These are phyloP conservation scores for Fraxinus platypoda DNA, from an alignment of 305 asterid genomes.

Conservation along the genomic window DNA sequence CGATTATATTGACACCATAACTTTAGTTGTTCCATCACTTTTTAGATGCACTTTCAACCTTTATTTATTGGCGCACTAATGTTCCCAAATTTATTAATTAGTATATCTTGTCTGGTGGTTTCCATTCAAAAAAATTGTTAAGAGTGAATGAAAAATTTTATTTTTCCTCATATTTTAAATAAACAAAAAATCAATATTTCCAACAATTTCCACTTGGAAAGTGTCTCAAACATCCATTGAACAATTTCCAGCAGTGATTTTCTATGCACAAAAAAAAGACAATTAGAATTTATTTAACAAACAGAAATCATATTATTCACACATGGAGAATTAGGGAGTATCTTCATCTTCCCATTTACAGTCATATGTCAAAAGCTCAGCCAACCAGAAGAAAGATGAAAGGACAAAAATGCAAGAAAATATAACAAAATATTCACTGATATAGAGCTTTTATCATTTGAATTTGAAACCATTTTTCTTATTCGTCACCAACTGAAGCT, in stretches of 20 bases:
- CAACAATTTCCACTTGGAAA: too few relatives aligned
- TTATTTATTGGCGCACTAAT: too few relatives aligned
- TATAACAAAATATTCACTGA: not conserved
- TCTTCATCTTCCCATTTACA: not conserved
- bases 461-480: not conserved
- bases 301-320: not conserved
- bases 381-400: not conserved
- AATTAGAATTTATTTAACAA: not conserved
- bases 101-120: too few relatives aligned
- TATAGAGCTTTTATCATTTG: not conserved
- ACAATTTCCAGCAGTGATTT: too few relatives aligned
- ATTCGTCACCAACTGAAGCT: constrained; percentile 43
- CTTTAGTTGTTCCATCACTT: too few relatives aligned
- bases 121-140: too few relatives aligned
- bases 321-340: not conserved
- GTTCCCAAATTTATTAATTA: too few relatives aligned
- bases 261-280: too few relatives aligned
- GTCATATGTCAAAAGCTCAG: not conserved
- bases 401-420: not conserved
- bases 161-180: too few relatives aligned
- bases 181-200: too few relatives aligned
- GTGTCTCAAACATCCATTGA: too few relatives aligned
- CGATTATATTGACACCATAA: not conserved
- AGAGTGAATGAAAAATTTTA: too few relatives aligned
- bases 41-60: not conserved